A percentile compares a stretch with the other conserved stretches of the same genome.
Evolutionary conservation across 2,329 filamentous ascomycete genomes (phyloP).

Genomic region (Ophiocordyceps sinensis): DNA sequence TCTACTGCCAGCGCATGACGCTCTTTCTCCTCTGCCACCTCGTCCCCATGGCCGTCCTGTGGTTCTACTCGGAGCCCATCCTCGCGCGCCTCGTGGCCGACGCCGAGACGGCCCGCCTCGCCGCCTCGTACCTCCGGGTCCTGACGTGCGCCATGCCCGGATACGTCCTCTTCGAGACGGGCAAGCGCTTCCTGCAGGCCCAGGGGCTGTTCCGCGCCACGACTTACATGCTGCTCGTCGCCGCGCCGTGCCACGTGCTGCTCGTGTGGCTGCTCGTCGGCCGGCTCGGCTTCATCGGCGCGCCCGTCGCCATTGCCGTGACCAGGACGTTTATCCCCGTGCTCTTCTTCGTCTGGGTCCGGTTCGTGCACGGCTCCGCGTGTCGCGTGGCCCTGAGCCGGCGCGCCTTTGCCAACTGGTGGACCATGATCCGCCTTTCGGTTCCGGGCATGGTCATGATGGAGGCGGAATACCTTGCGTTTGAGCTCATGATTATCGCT

Average conservation of each 20-base stretch:
- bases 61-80: constrained; percentile 51
- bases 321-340: constrained; percentile 63
- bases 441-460: constrained; percentile 84
- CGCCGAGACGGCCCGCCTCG: constrained; percentile 48
- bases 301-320: constrained; percentile 61
- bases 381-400: constrained; percentile 69
- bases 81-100: constrained; percentile 26
- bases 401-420: constrained; percentile 57
- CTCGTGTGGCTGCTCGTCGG: constrained; percentile 67
- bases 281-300: constrained; percentile 51
- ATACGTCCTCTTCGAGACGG: constrained; percentile 58
- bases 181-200: constrained; percentile 65
- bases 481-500: constrained; percentile 71
- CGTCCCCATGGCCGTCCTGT: constrained; percentile 54
- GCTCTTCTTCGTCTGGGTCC: constrained; percentile 58
- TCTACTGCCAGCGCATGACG: constrained; percentile 70
- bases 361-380: constrained; percentile 52
- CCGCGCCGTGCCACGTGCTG: constrained; percentile 58
- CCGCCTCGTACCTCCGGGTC: constrained; percentile 55
- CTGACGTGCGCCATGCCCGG: constrained; percentile 57
- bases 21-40: constrained; percentile 58
- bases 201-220: constrained; percentile 65
- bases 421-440: constrained; percentile 67
- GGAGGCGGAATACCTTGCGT: constrained; percentile 77
- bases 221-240: constrained; percentile 58